Evolutionary conservation across 805 yeast species (phyloP).

Genomic region (Saccharomycopsis sp.): DNA sequence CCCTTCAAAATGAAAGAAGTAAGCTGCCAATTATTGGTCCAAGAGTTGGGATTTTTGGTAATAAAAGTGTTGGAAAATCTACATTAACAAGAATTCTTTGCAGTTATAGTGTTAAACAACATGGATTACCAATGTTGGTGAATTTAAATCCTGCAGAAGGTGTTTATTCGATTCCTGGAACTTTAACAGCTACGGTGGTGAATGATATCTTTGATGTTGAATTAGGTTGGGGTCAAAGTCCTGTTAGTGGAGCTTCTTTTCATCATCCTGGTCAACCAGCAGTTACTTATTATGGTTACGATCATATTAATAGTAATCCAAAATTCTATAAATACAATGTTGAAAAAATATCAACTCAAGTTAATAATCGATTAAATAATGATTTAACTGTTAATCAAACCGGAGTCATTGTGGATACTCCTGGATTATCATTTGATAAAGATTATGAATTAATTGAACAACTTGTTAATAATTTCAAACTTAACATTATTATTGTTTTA

Average conservation of each 20-base stretch:
- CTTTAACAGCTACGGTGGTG: slow-evolving; percentile 72
- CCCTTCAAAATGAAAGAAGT: slow-evolving; percentile 47
- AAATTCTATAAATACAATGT: slow-evolving; percentile 22
- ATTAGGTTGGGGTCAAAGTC: slow-evolving; percentile 66
- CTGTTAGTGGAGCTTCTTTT: slow-evolving; percentile 63
- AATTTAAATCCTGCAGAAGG: slow-evolving; percentile 72
- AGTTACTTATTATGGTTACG: slow-evolving; percentile 73
- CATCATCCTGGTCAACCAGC: slow-evolving; percentile 84
- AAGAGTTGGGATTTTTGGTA: slow-evolving; percentile 65
- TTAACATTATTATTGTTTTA: slow-evolving; percentile 54
- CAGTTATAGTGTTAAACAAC: slow-evolving; percentile 66
- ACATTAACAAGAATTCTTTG: slow-evolving; percentile 56
- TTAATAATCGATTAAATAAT: slow-evolving; percentile 36
- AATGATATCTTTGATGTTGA: slow-evolving; percentile 75
- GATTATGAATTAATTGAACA: slow-evolving; percentile 43
- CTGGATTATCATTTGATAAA: slow-evolving; percentile 41
- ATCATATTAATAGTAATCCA: slow-evolving; percentile 42
- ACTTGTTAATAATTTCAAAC: slow-evolving; percentile 46
- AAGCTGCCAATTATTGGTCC: slow-evolving; percentile 39
- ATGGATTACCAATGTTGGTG: slow-evolving; percentile 55
- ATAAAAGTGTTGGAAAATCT: slow-evolving; percentile 68
- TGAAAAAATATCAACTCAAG: slow-evolving; percentile 25
- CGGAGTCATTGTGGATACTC: slow-evolving; percentile 69
- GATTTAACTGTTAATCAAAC: slow-evolving; percentile 36
- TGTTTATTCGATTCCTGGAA: slow-evolving; percentile 71